Evolutionary conservation across 2,329 filamentous ascomycete species (phyloP).

Genomic region (Diaporthe ampelina): DNA sequence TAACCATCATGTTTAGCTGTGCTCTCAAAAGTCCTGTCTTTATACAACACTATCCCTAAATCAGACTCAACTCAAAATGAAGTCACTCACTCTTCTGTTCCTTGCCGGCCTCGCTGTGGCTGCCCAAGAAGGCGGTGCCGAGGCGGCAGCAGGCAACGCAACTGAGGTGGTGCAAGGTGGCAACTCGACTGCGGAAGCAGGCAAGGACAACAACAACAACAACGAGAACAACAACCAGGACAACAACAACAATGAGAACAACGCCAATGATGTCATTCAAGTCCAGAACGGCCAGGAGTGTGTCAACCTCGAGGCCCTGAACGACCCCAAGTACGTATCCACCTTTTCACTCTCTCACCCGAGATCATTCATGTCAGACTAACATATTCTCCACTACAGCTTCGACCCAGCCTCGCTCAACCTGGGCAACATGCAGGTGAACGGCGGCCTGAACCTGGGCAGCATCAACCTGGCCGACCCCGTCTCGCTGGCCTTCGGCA

Average conservation of each 20-base stretch:
- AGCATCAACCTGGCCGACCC: conserved; percentile 49
- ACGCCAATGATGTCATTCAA: conserved; percentile 5
- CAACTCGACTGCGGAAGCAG: conserved; percentile 6
- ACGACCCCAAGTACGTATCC: conserved; percentile 26
- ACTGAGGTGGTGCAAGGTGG: conserved; percentile 1
- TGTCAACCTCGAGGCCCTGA: conserved; percentile 34
- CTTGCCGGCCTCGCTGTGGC: conserved; percentile 43
- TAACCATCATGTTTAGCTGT: conserved; percentile 19
- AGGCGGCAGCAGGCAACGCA: conserved; percentile 10
- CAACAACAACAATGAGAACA: neutral
- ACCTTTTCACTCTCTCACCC: neutral
- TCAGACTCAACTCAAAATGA: conserved; percentile 26
- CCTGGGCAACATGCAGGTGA: conserved; percentile 35
- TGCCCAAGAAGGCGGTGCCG: conserved; percentile 27
- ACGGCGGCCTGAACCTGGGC: conserved; percentile 46
- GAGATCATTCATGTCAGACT: neutral
- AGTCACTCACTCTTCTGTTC: conserved; percentile 38
- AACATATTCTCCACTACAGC: neutral
- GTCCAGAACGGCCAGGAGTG: conserved; percentile 30
- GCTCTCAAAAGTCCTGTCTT: conserved; percentile 29
- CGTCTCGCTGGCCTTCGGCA: conserved; percentile 48
- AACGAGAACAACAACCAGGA: neutral
- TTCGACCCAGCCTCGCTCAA: conserved; percentile 2
- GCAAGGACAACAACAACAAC: conserved; percentile 10
- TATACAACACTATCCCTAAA: conserved; percentile 12